A percentile compares a stretch with the other conserved stretches of the same genome.
phyloP scores from a whole-genome alignment of 768 basidiomycete genomes.

The Candolleomyces eurysporus region DNA sequence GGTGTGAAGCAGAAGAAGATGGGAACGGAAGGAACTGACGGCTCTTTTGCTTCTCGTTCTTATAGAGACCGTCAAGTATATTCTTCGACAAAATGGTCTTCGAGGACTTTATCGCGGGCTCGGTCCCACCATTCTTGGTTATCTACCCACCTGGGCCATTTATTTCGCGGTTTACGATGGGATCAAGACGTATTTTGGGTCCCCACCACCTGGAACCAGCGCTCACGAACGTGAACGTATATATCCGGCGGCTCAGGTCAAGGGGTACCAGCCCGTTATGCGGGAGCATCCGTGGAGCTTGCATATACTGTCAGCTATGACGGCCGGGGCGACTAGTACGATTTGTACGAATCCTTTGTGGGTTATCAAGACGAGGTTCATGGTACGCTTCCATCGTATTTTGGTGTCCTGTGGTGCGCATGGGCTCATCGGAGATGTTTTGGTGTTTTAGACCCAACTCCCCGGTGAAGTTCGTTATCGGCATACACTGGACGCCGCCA shows the following conservation, averaged over 20 bases:
- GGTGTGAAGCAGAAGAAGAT: no score
- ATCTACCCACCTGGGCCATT: constrained; percentile 98
- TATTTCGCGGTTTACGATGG: constrained; percentile 98
- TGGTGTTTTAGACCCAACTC: constrained; percentile 71
- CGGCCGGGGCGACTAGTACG: constrained; percentile 90
- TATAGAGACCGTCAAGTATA: constrained; percentile 40
- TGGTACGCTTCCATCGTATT: constrained; percentile 52
- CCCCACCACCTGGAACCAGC: constrained; percentile 44
- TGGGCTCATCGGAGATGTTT: neutral
- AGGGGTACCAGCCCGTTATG: constrained; percentile 79
- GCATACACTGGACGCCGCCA: constrained; percentile 87
- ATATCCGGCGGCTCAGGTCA: constrained; percentile 81
- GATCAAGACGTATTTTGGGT: constrained; percentile 83
- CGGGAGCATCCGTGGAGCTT: constrained; percentile 83
- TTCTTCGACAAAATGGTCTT: constrained; percentile 66
- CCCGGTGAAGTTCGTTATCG: constrained; percentile 75
- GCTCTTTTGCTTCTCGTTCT: neutral
- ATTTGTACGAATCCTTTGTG: constrained; percentile 94
- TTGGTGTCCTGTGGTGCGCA: no score
- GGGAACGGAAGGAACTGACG: no score
- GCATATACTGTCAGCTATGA: constrained; percentile 95
- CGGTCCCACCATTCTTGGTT: constrained; percentile 93
- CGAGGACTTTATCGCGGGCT: constrained; percentile 95
- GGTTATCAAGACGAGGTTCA: constrained; percentile 99
- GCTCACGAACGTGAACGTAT: constrained; percentile 40